Conservation (phyloP, 2,329 filamentous ascomycete genomes). For the Arthrobotrys sinensis region DNA sequence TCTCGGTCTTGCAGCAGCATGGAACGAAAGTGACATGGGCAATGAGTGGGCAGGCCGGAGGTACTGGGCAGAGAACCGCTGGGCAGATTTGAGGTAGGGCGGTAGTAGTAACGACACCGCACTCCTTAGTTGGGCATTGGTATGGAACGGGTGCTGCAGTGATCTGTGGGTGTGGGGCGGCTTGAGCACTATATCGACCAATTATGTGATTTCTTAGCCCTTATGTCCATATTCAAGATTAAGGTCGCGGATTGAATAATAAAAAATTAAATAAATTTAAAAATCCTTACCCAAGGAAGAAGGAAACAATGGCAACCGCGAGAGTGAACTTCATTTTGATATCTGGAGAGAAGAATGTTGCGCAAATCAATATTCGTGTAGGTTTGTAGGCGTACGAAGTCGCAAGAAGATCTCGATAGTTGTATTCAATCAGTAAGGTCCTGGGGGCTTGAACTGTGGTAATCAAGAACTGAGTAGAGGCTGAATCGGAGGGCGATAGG, state of each 20-base stretch:
- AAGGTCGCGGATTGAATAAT: not conserved
- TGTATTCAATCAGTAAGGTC: not conserved
- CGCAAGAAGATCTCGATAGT: not conserved
- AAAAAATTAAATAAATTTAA: too few relatives aligned
- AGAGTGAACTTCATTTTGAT: conserved; percentile 60
- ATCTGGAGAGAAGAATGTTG: not conserved
- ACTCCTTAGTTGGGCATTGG: conserved; percentile 16
- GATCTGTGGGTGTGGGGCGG: conserved; percentile 44
- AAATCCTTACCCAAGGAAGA: conserved; percentile 36
- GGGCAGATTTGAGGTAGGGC: conserved; percentile 36
- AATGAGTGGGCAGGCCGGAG: conserved; percentile 46
- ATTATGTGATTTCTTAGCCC: conserved; percentile 2
- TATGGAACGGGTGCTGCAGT: conserved; percentile 34
- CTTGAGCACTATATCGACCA: conserved; percentile 37
- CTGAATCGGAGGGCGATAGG: not conserved
- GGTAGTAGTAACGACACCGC: conserved; percentile 28
- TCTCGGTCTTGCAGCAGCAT: conserved; percentile 43
- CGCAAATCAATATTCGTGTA: conserved; percentile 1
- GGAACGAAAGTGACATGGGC: conserved; percentile 33
- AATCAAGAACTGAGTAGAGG: not conserved
- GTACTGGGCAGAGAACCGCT: conserved; percentile 26
- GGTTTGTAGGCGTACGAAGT: not conserved
- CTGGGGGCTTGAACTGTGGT: not conserved
- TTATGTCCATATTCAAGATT: not conserved
- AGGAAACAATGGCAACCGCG: conserved; percentile 38